phyloP scores from a whole-genome alignment of 2,329 filamentous ascomycete species.

The Tolypocladium nubicola region DNA sequence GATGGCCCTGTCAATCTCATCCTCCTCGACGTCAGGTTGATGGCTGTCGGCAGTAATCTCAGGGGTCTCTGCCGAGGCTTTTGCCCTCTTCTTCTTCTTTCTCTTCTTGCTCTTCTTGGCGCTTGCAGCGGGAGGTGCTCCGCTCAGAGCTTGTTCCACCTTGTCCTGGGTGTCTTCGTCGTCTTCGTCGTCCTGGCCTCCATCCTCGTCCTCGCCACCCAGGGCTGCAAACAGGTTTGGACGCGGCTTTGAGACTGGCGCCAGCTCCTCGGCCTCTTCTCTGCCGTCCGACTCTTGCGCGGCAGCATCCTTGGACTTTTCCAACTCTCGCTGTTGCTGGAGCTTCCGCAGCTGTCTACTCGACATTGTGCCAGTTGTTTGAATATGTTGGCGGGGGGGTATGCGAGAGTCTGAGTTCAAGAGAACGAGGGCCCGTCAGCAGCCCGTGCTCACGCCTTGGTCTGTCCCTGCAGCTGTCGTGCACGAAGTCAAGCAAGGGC shows the following conservation, averaged over 20 bases:
- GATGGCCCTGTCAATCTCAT: constrained; percentile 47
- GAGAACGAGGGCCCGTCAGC: neutral
- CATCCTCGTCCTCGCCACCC: constrained; percentile 29
- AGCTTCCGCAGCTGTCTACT: constrained; percentile 41
- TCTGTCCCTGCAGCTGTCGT: neutral
- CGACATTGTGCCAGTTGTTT: constrained; percentile 27
- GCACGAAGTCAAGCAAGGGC: neutral
- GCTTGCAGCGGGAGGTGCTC: constrained; percentile 3
- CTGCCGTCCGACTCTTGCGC: constrained; percentile 14
- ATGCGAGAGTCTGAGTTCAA: neutral
- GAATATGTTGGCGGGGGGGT: neutral
- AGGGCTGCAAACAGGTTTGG: constrained; percentile 43
- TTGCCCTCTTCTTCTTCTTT: constrained; percentile 26
- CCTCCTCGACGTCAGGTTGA: constrained; percentile 19
- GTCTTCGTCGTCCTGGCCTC: constrained; percentile 14
- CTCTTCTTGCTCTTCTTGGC: constrained; percentile 26
- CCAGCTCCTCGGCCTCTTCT: constrained; percentile 20
- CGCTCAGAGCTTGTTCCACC: constrained; percentile 2
- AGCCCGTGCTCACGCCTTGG: neutral
- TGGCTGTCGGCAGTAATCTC: constrained; percentile 2
- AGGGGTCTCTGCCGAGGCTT: constrained; percentile 13
- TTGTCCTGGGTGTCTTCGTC: constrained; percentile 18
- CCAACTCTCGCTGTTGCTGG: constrained; percentile 37
- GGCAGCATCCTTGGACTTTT: constrained; percentile 11
- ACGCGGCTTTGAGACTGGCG: constrained; percentile 24